A percentile compares a stretch with the other conserved stretches of the same genome.
Conservation (phyloP, 345 rosid species). For the Limnanthes douglasii region DNA sequence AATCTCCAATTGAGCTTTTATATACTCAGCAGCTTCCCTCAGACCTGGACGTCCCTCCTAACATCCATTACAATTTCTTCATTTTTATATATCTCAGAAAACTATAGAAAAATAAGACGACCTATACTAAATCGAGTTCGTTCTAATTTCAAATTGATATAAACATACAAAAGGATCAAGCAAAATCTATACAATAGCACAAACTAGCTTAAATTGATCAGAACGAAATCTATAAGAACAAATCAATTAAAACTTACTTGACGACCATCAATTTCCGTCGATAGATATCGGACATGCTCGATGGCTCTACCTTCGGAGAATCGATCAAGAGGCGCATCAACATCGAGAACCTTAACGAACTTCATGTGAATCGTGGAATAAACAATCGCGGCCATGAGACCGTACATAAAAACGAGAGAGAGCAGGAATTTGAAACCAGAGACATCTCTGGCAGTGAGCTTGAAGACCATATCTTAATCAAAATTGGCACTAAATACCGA, state of each 20-base stretch:
- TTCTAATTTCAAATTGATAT: too few species aligned
- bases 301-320: slow-evolving; percentile 93
- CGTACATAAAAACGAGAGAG: slow-evolving; percentile 37
- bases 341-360: slow-evolving; percentile 48
- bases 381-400: slow-evolving; percentile 40
- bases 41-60: slow-evolving; percentile 91
- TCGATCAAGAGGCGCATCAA: slow-evolving; percentile 74
- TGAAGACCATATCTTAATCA: too few species aligned
- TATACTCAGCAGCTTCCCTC: slow-evolving; percentile 69
- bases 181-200: too few species aligned
- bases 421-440: slow-evolving; percentile 49
- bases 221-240: neutral
- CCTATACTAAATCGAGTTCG: too few species aligned
- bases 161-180: neutral
- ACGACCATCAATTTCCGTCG: slow-evolving; percentile 65
- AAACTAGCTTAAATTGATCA: too few species aligned
- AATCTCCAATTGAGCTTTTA: slow-evolving; percentile 50
- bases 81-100: too few species aligned
- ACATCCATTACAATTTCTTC: slow-evolving; percentile 4
- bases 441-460: slow-evolving; percentile 36
- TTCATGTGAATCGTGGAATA: slow-evolving; percentile 49
- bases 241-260: slow-evolving; percentile 41
- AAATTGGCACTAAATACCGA: too few species aligned
- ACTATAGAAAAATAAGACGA: too few species aligned
- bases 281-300: slow-evolving; percentile 61